These are phyloP conservation scores for Phytophthora rubi DNA, from an alignment of 352 stramenopile genomes.

Conservation along the genomic window DNA sequence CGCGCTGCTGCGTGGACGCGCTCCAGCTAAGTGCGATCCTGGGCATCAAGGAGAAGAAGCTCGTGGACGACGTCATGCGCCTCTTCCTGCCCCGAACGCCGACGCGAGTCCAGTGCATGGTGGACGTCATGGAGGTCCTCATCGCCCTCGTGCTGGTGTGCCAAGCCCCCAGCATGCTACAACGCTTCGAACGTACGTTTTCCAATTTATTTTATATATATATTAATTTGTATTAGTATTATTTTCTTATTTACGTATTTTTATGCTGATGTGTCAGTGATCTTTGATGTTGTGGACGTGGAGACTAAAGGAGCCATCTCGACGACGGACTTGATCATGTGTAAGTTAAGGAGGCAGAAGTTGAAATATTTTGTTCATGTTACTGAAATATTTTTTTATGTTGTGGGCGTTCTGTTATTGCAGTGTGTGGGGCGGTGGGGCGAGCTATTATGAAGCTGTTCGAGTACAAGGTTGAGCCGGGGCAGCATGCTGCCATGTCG, in stretches of 20 bases:
- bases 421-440: conserved; percentile 54
- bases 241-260: conserved; percentile 3
- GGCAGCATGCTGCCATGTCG: conserved; percentile 45
- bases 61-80: conserved; percentile 57
- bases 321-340: conserved; percentile 51
- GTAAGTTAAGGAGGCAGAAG: conserved; percentile 34
- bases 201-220: neutral
- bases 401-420: conserved; percentile 2
- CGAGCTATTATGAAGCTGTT: conserved; percentile 71
- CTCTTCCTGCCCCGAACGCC: conserved; percentile 63
- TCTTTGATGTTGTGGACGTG: conserved; percentile 67
- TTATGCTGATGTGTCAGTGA: conserved; percentile 37
- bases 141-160: conserved; percentile 68
- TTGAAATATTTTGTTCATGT: neutral
- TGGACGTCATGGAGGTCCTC: conserved; percentile 75
- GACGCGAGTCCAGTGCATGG: conserved; percentile 68
- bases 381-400: neutral
- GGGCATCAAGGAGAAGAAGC: conserved; percentile 54
- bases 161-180: conserved; percentile 60
- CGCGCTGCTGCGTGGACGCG: conserved; percentile 64
- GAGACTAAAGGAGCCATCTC: conserved; percentile 43
- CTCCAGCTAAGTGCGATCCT: conserved; percentile 57
- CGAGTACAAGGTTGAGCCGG: conserved; percentile 50
- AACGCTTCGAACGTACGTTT: conserved; percentile 58
- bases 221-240: neutral